Evolutionary conservation across 1,284 basidiomycete species (phyloP).

Genomic region (Hortiboletus rubellus): DNA sequence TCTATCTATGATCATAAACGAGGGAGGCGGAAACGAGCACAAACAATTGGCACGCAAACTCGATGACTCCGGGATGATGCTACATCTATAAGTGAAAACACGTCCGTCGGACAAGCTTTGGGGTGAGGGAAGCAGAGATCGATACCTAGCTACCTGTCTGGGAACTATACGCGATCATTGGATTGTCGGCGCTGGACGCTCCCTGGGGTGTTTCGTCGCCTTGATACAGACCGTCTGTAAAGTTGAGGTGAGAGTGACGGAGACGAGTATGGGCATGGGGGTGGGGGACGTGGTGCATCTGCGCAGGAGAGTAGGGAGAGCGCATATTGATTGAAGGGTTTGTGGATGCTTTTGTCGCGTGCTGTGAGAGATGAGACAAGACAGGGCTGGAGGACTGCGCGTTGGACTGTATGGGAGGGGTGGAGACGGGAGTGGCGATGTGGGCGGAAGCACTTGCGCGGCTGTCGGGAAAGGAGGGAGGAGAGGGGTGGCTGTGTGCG

Average conservation of each 20-base stretch:
- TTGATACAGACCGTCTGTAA: conserved; percentile 47
- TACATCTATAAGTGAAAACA: conserved; percentile 7
- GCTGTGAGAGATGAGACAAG: conserved; percentile 21
- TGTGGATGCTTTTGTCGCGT: conserved; percentile 30
- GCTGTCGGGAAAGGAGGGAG: conserved; percentile 25
- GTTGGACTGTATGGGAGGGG: conserved; percentile 25
- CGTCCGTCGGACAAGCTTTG: conserved; percentile 2
- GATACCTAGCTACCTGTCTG: conserved; percentile 36
- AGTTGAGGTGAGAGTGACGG: conserved; percentile 52
- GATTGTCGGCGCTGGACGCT: conserved; percentile 35
- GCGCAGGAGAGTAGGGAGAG: conserved; percentile 49
- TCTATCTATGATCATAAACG: conserved; percentile 30
- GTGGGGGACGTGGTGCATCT: conserved; percentile 76
- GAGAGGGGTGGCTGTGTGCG: conserved; percentile 22
- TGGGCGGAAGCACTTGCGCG: conserved; percentile 11
- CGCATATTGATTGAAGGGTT: conserved; percentile 47
- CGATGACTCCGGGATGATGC: conserved; percentile 5
- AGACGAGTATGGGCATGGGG: conserved; percentile 72
- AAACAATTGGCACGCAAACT: conserved; percentile 8
- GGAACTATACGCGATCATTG: conserved; percentile 50
- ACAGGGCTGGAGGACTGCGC: conserved; percentile 23
- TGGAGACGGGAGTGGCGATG: conserved; percentile 16
- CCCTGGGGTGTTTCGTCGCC: conserved; percentile 34
- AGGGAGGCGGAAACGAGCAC: conserved; percentile 5
- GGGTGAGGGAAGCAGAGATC: conserved; percentile 2